A percentile compares a stretch with the other conserved stretches of the same genome.
These are phyloP conservation scores for Laetiporus sulphureus DNA, from an alignment of 1,284 basidiomycete species.

Conservation along the genomic window DNA sequence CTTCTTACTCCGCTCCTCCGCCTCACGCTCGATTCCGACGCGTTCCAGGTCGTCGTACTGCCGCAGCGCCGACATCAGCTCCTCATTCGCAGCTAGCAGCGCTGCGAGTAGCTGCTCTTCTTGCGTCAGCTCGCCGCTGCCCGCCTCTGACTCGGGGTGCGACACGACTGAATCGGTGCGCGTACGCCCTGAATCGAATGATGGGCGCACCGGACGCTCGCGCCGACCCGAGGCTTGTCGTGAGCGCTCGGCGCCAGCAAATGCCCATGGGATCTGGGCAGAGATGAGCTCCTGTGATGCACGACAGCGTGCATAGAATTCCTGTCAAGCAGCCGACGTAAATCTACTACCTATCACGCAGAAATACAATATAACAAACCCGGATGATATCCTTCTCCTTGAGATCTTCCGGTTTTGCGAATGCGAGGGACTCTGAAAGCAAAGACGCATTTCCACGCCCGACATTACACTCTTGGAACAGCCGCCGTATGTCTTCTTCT, in stretches of 20 bases:
- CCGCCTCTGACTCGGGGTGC: slow-evolving; percentile 20
- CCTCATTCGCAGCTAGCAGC: slow-evolving; percentile 58
- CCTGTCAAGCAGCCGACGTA: slow-evolving; percentile 33
- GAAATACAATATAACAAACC: slow-evolving; percentile 30
- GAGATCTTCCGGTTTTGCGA: slow-evolving; percentile 60
- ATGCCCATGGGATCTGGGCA: slow-evolving; percentile 76
- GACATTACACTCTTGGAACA: slow-evolving; percentile 76
- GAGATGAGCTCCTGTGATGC: slow-evolving; percentile 68
- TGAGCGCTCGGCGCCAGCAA: slow-evolving; percentile 61
- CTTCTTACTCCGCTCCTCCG: slow-evolving; percentile 53
- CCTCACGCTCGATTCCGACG: slow-evolving; percentile 50
- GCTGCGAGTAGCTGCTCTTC: slow-evolving; percentile 61
- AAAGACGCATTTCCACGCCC: slow-evolving; percentile 65
- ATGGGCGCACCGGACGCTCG: slow-evolving; percentile 10
- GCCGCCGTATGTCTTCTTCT: slow-evolving; percentile 70
- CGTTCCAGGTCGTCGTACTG: slow-evolving; percentile 62
- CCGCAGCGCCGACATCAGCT: slow-evolving; percentile 39
- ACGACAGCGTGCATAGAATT: slow-evolving; percentile 66
- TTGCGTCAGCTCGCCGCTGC: slow-evolving; percentile 39
- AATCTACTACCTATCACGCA: no score
- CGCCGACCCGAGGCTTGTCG: slow-evolving; percentile 20
- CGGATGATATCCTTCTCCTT: slow-evolving; percentile 53
- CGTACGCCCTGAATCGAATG: slow-evolving; percentile 12
- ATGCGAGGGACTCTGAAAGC: slow-evolving; percentile 57
- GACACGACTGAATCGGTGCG: slow-evolving; percentile 4